phyloP scores from a whole-genome alignment of 805 yeast genomes.

The Ogataea neopini region DNA sequence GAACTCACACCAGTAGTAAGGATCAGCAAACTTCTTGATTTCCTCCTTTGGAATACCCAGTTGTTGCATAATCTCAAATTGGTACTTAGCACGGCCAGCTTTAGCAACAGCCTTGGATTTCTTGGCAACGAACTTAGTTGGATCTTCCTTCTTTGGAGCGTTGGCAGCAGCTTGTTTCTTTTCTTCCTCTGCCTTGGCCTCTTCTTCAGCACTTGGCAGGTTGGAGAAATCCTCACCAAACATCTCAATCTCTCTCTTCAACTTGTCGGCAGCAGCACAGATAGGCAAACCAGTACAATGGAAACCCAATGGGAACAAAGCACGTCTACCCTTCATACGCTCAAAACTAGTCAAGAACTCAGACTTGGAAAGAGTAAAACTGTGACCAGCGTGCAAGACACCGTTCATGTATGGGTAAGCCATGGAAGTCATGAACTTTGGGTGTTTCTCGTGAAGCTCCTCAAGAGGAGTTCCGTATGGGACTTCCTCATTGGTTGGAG shows the following conservation, averaged over 20 bases:
- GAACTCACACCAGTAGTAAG: conserved; percentile 84
- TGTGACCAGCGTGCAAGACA: conserved; percentile 95
- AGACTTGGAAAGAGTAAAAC: conserved; percentile 90
- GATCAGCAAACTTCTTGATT: conserved; percentile 84
- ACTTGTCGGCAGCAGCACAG: conserved; percentile 91
- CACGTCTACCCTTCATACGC: conserved; percentile 90
- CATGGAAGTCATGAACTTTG: conserved; percentile 90
- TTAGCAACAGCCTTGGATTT: conserved; percentile 94
- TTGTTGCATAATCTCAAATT: conserved; percentile 95
- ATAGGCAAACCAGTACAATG: conserved; percentile 99
- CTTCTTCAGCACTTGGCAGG: conserved; percentile 64
- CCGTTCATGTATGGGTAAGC: conserved; percentile 99
- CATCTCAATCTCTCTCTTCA: conserved; percentile 86
- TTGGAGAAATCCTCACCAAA: conserved; percentile 82
- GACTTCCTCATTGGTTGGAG: conserved; percentile 73
- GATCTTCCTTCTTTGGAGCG: conserved; percentile 60
- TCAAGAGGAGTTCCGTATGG: conserved; percentile 57
- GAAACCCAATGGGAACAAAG: conserved; percentile 94
- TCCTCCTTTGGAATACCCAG: conserved; percentile 85
- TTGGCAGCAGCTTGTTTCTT: conserved; percentile 30
- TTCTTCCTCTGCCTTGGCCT: conserved; percentile 38
- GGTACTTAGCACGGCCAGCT: conserved; percentile 91
- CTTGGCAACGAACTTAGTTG: conserved; percentile 87
- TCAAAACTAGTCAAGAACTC: conserved; percentile 93
- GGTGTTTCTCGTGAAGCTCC: conserved; percentile 73